Conservation (phyloP, 352 stramenopile species). For the Pythium vanterpoolii region DNA sequence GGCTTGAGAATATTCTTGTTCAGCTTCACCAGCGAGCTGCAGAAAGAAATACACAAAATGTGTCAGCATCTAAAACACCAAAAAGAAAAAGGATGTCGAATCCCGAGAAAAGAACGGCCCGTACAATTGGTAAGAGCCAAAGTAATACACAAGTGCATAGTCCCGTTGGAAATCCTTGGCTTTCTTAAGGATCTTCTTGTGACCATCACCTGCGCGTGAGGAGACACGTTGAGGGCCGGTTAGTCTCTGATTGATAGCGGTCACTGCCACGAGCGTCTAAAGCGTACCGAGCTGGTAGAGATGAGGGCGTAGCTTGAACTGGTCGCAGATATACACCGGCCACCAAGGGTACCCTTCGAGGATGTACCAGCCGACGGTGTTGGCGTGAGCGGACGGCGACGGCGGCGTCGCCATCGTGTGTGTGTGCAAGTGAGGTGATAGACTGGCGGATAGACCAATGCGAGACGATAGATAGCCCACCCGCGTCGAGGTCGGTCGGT, state of each 20-base stretch:
- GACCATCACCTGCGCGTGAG: slow-evolving; percentile 39
- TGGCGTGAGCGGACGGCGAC: slow-evolving; percentile 21
- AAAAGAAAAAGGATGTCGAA: background rate
- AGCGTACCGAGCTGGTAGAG: slow-evolving; percentile 55
- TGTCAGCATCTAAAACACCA: background rate
- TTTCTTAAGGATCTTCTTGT: slow-evolving; percentile 69
- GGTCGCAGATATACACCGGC: slow-evolving; percentile 84
- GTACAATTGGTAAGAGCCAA: slow-evolving; percentile 83
- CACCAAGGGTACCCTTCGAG: slow-evolving; percentile 85
- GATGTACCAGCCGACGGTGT: slow-evolving; percentile 84
- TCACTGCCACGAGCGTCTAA: background rate
- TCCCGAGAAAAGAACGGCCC: slow-evolving; percentile 16
- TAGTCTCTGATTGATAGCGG: background rate
- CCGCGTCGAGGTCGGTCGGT: too few relatives aligned
- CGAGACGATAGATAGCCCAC: slow-evolving; percentile 2
- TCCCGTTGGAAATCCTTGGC: slow-evolving; percentile 65
- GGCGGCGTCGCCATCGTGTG: background rate
- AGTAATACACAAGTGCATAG: slow-evolving; percentile 83
- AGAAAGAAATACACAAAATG: background rate
- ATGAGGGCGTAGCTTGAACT: slow-evolving; percentile 63
- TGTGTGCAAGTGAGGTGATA: background rate
- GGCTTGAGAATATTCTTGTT: slow-evolving; percentile 64
- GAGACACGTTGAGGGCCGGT: too few relatives aligned
- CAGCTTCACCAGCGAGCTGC: slow-evolving; percentile 49
- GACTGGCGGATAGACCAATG: slow-evolving; percentile 3